Conservation (phyloP, 192 early-diverging fungal species). For the Gaertneriomyces sp. region DNA sequence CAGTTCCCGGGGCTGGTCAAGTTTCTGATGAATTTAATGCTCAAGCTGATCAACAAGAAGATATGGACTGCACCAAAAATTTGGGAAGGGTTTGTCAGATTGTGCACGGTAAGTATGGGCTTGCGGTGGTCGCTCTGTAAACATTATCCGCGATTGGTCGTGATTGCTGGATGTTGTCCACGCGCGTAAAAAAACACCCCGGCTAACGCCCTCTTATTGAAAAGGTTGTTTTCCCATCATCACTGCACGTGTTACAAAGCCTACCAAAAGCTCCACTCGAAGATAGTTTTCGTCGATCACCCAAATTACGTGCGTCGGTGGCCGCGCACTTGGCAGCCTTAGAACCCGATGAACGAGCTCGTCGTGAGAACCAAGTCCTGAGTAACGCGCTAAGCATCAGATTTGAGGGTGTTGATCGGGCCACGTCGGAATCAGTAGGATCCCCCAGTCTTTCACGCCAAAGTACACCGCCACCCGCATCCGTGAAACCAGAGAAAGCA, state of each 20-base stretch:
- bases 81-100: slow-evolving; percentile 75
- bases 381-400: not conserved
- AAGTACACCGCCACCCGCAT: no score
- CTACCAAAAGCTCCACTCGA: slow-evolving; percentile 12
- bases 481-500: no score
- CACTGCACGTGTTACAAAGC: slow-evolving; percentile 17
- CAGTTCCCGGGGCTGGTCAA: slow-evolving; percentile 56
- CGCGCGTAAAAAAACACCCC: not conserved
- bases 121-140: not conserved
- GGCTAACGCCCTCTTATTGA: not conserved
- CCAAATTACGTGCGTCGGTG: slow-evolving; percentile 13
- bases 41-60: slow-evolving; percentile 58
- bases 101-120: slow-evolving; percentile 48
- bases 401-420: slow-evolving; percentile 2
- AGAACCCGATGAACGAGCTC: slow-evolving; percentile 7
- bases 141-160: not conserved
- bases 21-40: slow-evolving; percentile 58
- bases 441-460: no score
- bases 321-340: slow-evolving; percentile 7
- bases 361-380: slow-evolving; percentile 4
- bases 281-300: slow-evolving; percentile 25
- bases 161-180: not conserved
- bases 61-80: slow-evolving; percentile 66
- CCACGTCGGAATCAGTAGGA: no score
- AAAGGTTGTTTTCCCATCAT: slow-evolving; percentile 28